Percentiles rank a stretch among this genome's conserved stretches.
These are phyloP conservation scores for Diutina pseudorugosa DNA, from an alignment of 1,139 yeast species.

Conservation along the genomic window DNA sequence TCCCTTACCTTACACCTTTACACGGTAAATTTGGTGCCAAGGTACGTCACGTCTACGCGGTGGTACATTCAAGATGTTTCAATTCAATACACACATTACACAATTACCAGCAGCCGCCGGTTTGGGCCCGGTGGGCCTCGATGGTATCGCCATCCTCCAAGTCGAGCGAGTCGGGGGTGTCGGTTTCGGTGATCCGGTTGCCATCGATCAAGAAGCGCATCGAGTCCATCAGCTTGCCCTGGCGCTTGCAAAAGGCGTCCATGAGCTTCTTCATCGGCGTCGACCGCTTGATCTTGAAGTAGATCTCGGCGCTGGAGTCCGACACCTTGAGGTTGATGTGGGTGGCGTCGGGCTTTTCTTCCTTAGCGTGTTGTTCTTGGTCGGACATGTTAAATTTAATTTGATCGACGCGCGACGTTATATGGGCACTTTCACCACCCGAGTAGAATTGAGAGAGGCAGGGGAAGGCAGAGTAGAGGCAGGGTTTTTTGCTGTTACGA, in stretches of 20 bases:
- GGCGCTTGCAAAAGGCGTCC: conserved; percentile 98
- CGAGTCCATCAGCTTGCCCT: conserved; percentile 76
- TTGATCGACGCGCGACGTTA: background rate
- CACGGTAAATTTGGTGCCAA: too few relatives aligned
- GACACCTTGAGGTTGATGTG: conserved; percentile 91
- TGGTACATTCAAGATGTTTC: background rate
- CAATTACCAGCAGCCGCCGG: conserved; percentile 38
- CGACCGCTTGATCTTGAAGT: conserved; percentile 86
- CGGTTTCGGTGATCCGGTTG: conserved; percentile 73
- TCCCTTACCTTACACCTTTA: too few relatives aligned
- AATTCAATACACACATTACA: background rate
- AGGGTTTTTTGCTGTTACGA: too few relatives aligned
- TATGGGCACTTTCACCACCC: background rate
- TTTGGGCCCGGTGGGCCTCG: conserved; percentile 97
- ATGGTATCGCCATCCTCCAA: conserved; percentile 93
- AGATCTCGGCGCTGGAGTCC: conserved; percentile 87
- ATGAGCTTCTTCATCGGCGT: conserved; percentile 90
- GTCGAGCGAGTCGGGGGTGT: conserved; percentile 86
- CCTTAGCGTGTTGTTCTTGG: conserved; percentile 25
- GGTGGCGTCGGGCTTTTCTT: conserved; percentile 51
- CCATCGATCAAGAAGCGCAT: conserved; percentile 91
- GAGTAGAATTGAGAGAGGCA: too few relatives aligned
- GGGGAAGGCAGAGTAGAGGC: too few relatives aligned
- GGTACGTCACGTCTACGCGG: background rate
- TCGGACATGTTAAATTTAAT: conserved; percentile 16